Conservation (phyloP, 805 yeast species). For the Candida glaebosa region DNA sequence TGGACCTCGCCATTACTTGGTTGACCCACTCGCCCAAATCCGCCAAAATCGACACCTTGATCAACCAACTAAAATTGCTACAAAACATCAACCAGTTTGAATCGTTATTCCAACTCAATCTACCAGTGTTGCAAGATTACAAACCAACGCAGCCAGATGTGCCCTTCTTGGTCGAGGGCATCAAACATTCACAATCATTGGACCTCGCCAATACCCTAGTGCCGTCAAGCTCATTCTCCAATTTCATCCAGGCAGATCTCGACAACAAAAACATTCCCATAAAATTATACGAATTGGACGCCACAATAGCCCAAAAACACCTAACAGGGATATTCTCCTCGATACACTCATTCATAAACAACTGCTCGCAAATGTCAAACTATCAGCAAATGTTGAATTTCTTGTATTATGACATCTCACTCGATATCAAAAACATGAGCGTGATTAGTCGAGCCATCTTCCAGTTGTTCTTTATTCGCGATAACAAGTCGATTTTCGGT, state of each 20-base stretch:
- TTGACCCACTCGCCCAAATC: conserved; percentile 10
- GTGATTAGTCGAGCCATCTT: conserved; percentile 61
- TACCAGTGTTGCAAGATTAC: conserved; percentile 7
- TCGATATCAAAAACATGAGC: conserved; percentile 24
- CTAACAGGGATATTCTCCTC: conserved; percentile 18
- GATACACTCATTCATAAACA: conserved; percentile 16
- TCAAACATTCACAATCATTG: conserved; percentile 8
- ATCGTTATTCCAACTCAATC: conserved; percentile 10
- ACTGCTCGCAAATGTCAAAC: conserved; percentile 16
- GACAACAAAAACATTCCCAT: conserved; percentile 37
- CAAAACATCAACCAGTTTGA: conserved; percentile 25
- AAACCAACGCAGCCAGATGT: conserved; percentile 7
- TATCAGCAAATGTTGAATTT: conserved; percentile 24
- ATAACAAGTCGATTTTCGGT: conserved; percentile 59
- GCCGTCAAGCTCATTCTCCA: conserved; percentile 29
- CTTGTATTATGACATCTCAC: conserved; percentile 25
- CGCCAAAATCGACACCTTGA: conserved; percentile 1
- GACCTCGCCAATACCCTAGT: not conserved
- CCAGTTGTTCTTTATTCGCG: conserved; percentile 60
- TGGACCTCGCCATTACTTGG: conserved; percentile 34
- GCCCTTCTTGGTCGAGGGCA: conserved; percentile 17
- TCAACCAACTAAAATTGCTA: conserved; percentile 25
- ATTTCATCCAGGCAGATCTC: conserved; percentile 32
- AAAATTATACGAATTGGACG: conserved; percentile 22
- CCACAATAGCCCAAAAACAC: conserved; percentile 17